These are phyloP conservation scores for Brassica rapa DNA, from an alignment of 345 rosid species.

Conservation along the genomic window DNA sequence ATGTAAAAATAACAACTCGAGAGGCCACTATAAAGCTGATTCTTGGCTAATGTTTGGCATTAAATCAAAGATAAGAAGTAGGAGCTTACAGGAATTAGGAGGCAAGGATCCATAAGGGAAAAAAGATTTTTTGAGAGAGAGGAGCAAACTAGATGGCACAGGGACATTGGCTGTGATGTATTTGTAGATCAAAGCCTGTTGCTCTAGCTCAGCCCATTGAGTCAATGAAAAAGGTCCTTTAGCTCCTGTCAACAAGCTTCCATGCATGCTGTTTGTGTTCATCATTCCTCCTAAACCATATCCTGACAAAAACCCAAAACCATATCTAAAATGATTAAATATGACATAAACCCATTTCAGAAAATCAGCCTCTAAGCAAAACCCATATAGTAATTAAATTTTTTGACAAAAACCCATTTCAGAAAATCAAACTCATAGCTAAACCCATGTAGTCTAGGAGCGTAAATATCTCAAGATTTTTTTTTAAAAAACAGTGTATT, in stretches of 20 bases:
- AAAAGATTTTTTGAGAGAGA: slow-evolving; percentile 74
- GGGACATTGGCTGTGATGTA: slow-evolving; percentile 76
- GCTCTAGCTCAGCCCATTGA: slow-evolving; percentile 95
- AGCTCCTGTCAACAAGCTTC: slow-evolving; percentile 42
- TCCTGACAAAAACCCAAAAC: slow-evolving; percentile 21
- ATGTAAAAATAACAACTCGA: background rate
- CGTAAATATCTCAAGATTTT: background rate
- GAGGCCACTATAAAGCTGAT: slow-evolving; percentile 13
- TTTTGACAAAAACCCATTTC: slow-evolving; percentile 7
- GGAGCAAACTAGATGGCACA: slow-evolving; percentile 71
- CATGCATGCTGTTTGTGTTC: slow-evolving; percentile 61
- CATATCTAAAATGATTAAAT: background rate
- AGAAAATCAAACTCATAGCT: background rate
- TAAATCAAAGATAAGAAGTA: background rate
- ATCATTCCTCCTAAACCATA: slow-evolving; percentile 56
- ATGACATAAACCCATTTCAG: slow-evolving; percentile 1
- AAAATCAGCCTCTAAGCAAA: background rate
- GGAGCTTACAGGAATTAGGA: slow-evolving; percentile 53
- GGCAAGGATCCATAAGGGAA: slow-evolving; percentile 56
- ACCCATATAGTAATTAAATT: background rate
- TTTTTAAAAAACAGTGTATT: background rate
- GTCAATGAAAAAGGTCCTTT: slow-evolving; percentile 66
- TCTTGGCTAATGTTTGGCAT: background rate
- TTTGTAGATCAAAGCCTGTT: slow-evolving; percentile 92
- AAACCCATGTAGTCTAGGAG: slow-evolving; percentile 8